phyloP scores from a whole-genome alignment of 2,329 filamentous ascomycete genomes.

The Pyrenophora teres region DNA sequence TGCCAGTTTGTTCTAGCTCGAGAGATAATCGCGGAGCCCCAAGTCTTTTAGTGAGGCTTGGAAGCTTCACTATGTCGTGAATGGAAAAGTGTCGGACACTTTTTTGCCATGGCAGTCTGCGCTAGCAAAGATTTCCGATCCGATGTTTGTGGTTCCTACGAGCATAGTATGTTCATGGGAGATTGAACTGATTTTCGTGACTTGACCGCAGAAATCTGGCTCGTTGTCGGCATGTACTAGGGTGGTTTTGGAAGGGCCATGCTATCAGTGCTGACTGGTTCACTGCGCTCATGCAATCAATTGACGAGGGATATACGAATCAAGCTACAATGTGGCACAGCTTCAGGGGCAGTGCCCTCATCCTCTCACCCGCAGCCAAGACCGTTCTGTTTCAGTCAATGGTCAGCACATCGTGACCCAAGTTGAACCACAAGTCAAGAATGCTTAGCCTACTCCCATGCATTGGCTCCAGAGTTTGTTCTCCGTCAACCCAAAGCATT shows the following conservation, averaged over 20 bases:
- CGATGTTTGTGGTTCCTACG: too few relatives aligned
- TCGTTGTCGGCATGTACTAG: not conserved
- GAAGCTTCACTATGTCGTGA: too few relatives aligned
- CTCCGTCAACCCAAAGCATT: not conserved
- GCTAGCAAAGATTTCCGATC: too few relatives aligned
- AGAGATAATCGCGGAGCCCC: too few relatives aligned
- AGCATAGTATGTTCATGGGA: too few relatives aligned
- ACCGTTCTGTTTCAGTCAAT: not conserved
- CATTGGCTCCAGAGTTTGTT: not conserved
- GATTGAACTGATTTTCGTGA: too few relatives aligned
- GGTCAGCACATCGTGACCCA: not conserved
- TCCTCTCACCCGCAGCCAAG: not conserved
- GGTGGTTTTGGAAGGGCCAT: not conserved
- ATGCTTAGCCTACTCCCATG: not conserved
- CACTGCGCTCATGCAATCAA: not conserved
- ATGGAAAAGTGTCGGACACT: too few relatives aligned
- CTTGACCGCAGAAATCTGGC: not conserved
- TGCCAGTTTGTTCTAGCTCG: too few relatives aligned
- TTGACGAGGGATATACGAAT: not conserved
- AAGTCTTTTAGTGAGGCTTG: too few relatives aligned
- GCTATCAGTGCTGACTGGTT: not conserved
- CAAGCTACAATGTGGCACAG: conserved; percentile 6
- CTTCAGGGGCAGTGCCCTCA: not conserved
- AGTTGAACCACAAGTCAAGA: not conserved
- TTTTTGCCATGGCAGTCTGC: too few relatives aligned